Evolutionary conservation across 495 filamentous ascomycete species (phyloP).

Genomic region (Talaromyces wortmannii): DNA sequence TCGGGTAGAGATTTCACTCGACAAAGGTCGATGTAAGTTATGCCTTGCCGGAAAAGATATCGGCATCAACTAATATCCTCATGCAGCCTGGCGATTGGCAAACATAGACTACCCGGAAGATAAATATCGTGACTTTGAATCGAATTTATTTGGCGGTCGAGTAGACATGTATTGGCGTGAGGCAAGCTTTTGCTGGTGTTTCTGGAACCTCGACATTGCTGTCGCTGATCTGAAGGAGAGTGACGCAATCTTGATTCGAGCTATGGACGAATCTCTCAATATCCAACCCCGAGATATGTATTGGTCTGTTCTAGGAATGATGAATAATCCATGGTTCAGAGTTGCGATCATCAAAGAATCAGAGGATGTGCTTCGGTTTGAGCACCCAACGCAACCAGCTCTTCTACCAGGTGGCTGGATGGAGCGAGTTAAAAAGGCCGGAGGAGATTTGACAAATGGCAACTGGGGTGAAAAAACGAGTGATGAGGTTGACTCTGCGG

Average conservation of each 20-base stretch:
- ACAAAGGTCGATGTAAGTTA: conserved; percentile 59
- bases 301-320: conserved; percentile 95
- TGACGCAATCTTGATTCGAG: conserved; percentile 73
- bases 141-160: conserved; percentile 66
- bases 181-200: conserved; percentile 86
- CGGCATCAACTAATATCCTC: conserved; percentile 8
- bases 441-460: conserved; percentile 74
- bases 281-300: conserved; percentile 93
- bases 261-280: conserved; percentile 89
- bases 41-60: background rate
- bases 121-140: conserved; percentile 64
- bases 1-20: conserved; percentile 76
- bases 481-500: conserved; percentile 27
- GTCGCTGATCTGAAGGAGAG: conserved; percentile 54
- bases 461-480: conserved; percentile 76
- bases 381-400: conserved; percentile 85
- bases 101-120: conserved; percentile 84
- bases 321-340: conserved; percentile 97
- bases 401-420: conserved; percentile 86
- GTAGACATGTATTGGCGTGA: conserved; percentile 83
- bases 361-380: conserved; percentile 61
- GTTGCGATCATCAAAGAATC: conserved; percentile 68
- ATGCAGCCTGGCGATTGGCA: conserved; percentile 69
- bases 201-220: conserved; percentile 76
- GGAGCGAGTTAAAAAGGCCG: conserved; percentile 85